phyloP scores from a whole-genome alignment of 768 basidiomycete species.

The Suillus luteus region DNA sequence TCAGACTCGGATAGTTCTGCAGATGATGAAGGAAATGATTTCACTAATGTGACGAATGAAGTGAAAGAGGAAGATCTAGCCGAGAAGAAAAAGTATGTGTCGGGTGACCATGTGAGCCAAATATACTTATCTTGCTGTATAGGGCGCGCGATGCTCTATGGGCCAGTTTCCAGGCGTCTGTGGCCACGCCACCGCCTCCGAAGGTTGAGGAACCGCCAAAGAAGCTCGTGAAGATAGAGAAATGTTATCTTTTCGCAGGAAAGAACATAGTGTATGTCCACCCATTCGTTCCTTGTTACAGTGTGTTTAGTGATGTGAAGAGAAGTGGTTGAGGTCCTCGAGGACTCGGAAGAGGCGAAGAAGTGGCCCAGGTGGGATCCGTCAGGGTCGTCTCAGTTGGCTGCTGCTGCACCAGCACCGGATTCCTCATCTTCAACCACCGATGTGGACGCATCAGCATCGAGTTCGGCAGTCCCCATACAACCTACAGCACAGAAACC shows the following conservation, averaged over 20 bases:
- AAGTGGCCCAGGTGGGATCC: slow-evolving; percentile 64
- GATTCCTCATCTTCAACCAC: slow-evolving; percentile 11
- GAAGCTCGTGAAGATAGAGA: slow-evolving; percentile 66
- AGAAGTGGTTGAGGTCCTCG: slow-evolving; percentile 72
- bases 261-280: slow-evolving; percentile 68
- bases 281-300: background rate
- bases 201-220: slow-evolving; percentile 24
- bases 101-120: slow-evolving; percentile 6
- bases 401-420: slow-evolving; percentile 9
- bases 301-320: slow-evolving; percentile 39
- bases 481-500: background rate
- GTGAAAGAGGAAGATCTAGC: slow-evolving; percentile 37
- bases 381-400: slow-evolving; percentile 7
- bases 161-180: slow-evolving; percentile 67
- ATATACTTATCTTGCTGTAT: slow-evolving; percentile 9
- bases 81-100: slow-evolving; percentile 47
- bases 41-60: slow-evolving; percentile 29
- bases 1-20: slow-evolving; percentile 43
- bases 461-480: background rate
- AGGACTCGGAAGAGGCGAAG: slow-evolving; percentile 72
- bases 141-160: slow-evolving; percentile 69
- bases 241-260: slow-evolving; percentile 74
- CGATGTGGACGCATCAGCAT: background rate
- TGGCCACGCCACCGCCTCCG: slow-evolving; percentile 37
- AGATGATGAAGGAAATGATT: slow-evolving; percentile 39